Evolutionary conservation across 345 rosid species (phyloP), one percentile per base, ranked within the genome.

Genomic region (Microcos paniculata): DNA sequence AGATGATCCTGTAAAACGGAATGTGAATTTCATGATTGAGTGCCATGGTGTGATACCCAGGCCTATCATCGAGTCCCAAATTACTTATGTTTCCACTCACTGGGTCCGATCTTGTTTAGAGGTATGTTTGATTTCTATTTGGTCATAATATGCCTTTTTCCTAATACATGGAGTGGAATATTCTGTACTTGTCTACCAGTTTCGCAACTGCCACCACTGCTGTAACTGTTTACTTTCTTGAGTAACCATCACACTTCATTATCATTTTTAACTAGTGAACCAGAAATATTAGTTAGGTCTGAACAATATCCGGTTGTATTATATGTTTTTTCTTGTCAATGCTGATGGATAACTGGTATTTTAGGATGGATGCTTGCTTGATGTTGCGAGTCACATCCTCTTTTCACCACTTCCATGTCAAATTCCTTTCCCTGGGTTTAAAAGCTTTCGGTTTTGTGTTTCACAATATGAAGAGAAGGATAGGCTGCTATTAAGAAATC

Each of bases 61-160:
- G 55, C 75, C 81, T 81, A 72, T 75, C 35, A 70, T 64, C 80
- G 77, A 49, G 72, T 19, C 75, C 46, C 68, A 78, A 53, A 86
- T 80, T 79, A 87, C 79, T 66, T 84, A 66, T 86, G 91, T 96
- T 67, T 96, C 99, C 68, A 91, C 94, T 81, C 99, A 96, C 46
- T 96, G 99, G 98, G 81, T 93, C 76, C 87, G 89, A 64, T 92
- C 94, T 84, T 96, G 97, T 85, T 83, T 91, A 82, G 92, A 93
- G 98, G 98, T 95, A 84, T 71, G 58, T 42, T n/a, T 77, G 73
- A 48, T 81, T 84, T 66, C 38, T 72, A n/a, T 52, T 65, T 59
- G 62, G 31, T 74, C n/a, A 49, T 52, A 30, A 46, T 53, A 58
- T 62, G 24, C 15, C 26, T 56, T 58, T 67, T n/a, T 57, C 43